Percentiles rank a stretch among this genome's conserved stretches.
These are phyloP conservation scores for Leavenworthia alabamica DNA, from an alignment of 345 rosid species.

Conservation along the genomic window DNA sequence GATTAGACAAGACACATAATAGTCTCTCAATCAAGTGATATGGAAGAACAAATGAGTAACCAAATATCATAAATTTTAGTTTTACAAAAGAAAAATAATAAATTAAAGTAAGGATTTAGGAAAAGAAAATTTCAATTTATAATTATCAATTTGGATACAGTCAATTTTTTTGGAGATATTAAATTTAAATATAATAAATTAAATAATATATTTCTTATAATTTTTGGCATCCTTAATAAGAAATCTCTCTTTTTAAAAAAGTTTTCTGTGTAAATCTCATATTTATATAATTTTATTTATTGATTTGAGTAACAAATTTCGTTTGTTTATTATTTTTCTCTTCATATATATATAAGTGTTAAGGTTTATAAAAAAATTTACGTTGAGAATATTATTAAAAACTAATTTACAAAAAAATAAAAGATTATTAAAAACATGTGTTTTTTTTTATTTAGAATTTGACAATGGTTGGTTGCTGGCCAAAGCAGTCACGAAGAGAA, in stretches of 20 bases:
- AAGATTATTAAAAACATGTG: not conserved
- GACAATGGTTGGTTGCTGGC: not conserved
- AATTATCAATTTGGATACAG: not conserved
- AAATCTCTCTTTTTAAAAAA: not conserved
- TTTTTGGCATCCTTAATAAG: not conserved
- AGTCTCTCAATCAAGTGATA: no score
- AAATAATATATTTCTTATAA: not conserved
- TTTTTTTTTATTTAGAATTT: not conserved
- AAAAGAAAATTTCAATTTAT: not conserved
- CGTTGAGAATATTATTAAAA: not conserved
- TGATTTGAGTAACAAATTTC: not conserved
- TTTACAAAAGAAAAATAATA: not conserved
- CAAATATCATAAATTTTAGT: not conserved
- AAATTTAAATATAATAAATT: not conserved
- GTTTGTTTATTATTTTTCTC: not conserved
- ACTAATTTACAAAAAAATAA: no score
- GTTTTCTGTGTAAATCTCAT: not conserved
- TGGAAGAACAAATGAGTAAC: no score
- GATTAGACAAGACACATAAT: no score
- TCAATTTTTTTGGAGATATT: no score
- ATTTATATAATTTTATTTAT: not conserved
- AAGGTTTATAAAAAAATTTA: not conserved
- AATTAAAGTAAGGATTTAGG: not conserved
- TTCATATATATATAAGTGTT: not conserved
- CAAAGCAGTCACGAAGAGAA: not conserved